These are phyloP conservation scores for Agrocybe pediades DNA, from an alignment of 768 basidiomycete genomes.

Conservation along the genomic window DNA sequence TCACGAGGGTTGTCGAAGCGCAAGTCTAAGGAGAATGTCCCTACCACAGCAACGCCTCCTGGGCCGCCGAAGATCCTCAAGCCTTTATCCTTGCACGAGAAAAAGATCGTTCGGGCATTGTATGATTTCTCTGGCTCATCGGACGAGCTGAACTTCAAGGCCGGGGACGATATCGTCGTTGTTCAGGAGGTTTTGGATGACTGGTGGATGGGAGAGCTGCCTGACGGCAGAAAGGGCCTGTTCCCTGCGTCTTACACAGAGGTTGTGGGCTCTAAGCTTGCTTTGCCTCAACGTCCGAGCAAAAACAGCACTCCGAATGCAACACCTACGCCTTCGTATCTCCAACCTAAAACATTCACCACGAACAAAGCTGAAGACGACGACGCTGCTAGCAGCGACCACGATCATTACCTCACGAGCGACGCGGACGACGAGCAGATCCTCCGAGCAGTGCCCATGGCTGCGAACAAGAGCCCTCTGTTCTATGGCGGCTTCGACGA, in stretches of 20 bases:
- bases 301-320: slow-evolving; percentile 21
- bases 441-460: slow-evolving; percentile 43
- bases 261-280: slow-evolving; percentile 25
- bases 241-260: slow-evolving; percentile 85
- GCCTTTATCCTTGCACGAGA: slow-evolving; percentile 49
- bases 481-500: slow-evolving; percentile 46
- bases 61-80: slow-evolving; percentile 40
- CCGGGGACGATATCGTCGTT: slow-evolving; percentile 76
- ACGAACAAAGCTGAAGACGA: neutral
- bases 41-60: slow-evolving; percentile 2
- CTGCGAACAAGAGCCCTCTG: slow-evolving; percentile 40
- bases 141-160: slow-evolving; percentile 77
- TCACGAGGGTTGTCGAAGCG: slow-evolving; percentile 31
- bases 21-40: slow-evolving; percentile 34
- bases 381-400: slow-evolving; percentile 14
- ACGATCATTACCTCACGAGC: slow-evolving; percentile 30
- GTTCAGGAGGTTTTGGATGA: slow-evolving; percentile 82
- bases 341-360: slow-evolving; percentile 4
- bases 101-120: slow-evolving; percentile 65
- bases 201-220: slow-evolving; percentile 87
- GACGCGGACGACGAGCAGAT: slow-evolving; percentile 53
- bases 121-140: slow-evolving; percentile 74
- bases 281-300: neutral
- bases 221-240: slow-evolving; percentile 66
- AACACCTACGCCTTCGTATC: slow-evolving; percentile 9